Base-by-base conservation (phyloP, 2,329 filamentous ascomycete genomes). In the Polytolypa hystricis region DNA sequence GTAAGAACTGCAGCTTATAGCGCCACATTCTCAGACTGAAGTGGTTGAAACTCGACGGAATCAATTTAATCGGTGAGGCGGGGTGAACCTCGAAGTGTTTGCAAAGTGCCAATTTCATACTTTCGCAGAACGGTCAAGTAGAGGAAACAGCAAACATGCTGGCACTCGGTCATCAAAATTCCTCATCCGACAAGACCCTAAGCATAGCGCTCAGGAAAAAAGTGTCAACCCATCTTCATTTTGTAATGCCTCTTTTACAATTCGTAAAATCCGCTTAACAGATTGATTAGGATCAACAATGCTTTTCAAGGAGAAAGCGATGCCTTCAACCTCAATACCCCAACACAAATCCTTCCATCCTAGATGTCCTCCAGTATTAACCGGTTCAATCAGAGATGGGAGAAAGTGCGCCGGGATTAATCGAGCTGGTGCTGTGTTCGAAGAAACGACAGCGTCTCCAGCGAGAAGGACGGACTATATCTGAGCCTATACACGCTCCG, bases 1-100 rank as follows among this genome's bases (percentile, higher is more conserved):
- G 73, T 77, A 49, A 86, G 84, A 93, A 93, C 69, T 93, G 85
- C 81, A 80, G 82, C 81, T 48, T 79, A 74, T 70, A 79, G 71
- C 67, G 83, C 84, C 77, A 79, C 83, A 89, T 91, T 91, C 83
- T 87, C 80, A 68, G 71, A 77, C 76, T 74, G 82, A 61, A 59
- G 56, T 47, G 54, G 47, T 53, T 75, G 74, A 77, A 70, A 87
- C 83, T 87, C 84, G 81, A 83, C 68, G 66, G 64, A 66, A 78
- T 82, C 47, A 45, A 69, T 86, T 89, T 87, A 50, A 81, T 85
- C 78, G 68, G 78, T 85, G 82, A 84, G 65, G 47, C 47, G 48
- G 49, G 40, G 40, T n/a, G n/a, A n/a, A n/a, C n/a, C n/a, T n/a
- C n/a, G n/a, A n/a, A n/a, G n/a, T n/a, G n/a, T n/a, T n/a, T n/a